These are phyloP conservation scores for Microglena sp. DNA, from an alignment of 139 green algal genomes.

Conservation along the genomic window DNA sequence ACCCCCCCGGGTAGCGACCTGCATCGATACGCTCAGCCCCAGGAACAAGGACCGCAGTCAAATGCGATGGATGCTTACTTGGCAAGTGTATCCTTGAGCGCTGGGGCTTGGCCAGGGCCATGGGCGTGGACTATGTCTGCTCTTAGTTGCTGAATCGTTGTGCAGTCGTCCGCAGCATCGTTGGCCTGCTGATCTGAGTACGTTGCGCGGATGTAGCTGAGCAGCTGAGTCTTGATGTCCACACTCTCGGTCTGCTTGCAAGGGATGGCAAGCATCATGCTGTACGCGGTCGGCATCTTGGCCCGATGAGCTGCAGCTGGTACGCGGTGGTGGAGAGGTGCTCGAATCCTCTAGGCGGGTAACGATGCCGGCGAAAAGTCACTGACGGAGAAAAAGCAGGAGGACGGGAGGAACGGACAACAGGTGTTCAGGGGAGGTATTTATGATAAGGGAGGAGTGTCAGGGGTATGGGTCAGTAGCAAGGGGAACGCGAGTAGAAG, in stretches of 20 bases:
- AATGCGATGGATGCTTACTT: constrained; percentile 56
- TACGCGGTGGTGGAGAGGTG: constrained; percentile 27
- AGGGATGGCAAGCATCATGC: constrained; percentile 58
- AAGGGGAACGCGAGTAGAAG: no score
- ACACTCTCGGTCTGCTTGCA: constrained; percentile 64
- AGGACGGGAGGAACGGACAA: background rate
- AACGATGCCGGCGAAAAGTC: background rate
- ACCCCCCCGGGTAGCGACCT: no score
- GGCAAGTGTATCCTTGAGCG: constrained; percentile 40
- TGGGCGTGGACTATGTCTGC: constrained; percentile 26
- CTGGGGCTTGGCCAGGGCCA: background rate
- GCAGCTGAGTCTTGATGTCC: constrained; percentile 58
- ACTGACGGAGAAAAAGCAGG: background rate
- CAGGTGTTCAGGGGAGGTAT: no score
- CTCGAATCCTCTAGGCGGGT: background rate
- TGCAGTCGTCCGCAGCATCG: constrained; percentile 61
- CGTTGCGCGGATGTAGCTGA: constrained; percentile 46
- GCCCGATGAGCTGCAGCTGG: no score
- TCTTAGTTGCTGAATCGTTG: constrained; percentile 44
- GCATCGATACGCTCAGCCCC: no score
- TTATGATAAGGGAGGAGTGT: no score
- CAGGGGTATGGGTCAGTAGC: no score
- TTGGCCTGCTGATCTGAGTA: constrained; percentile 48
- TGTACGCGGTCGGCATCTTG: constrained; percentile 25
- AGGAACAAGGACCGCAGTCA: no score